These are phyloP conservation scores for Smittium culicis DNA, from an alignment of 371 early-diverging fungal genomes.

Conservation along the genomic window DNA sequence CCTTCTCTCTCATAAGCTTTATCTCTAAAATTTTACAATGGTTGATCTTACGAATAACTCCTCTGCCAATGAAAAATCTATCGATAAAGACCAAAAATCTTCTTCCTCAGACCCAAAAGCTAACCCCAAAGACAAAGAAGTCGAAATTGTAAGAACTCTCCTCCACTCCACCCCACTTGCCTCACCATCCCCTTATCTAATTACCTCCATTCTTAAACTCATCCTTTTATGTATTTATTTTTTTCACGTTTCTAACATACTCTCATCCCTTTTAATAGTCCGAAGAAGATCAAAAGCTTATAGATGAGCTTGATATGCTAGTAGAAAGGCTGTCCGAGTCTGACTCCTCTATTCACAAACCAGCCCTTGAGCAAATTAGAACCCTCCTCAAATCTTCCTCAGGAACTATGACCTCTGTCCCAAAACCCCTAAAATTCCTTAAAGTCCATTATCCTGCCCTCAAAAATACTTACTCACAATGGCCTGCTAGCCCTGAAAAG, in stretches of 20 bases:
- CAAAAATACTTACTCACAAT: constrained; percentile 49
- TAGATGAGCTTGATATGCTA: constrained; percentile 82
- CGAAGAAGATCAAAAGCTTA: constrained; percentile 89
- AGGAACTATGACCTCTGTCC: constrained; percentile 95
- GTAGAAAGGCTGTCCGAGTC: constrained; percentile 68
- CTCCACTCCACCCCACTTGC: neutral
- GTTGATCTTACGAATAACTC: neutral
- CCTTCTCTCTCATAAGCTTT: too few relatives aligned
- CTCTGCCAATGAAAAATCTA: neutral
- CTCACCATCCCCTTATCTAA: neutral
- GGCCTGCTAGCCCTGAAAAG: constrained; percentile 66
- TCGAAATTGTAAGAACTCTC: constrained; percentile 24
- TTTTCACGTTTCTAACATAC: neutral
- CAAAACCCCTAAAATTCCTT: constrained; percentile 93
- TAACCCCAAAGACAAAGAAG: constrained; percentile 25
- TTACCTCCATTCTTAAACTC: neutral
- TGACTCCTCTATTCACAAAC: constrained; percentile 56
- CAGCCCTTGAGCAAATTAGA: constrained; percentile 74
- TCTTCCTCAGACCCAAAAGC: neutral
- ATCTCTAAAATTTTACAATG: too few relatives aligned
- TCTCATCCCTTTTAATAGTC: too few relatives aligned
- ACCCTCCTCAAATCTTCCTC: constrained; percentile 84
- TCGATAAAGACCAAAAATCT: constrained; percentile 18
- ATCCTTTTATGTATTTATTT: neutral
- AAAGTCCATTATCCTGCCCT: constrained; percentile 69